Conservation (phyloP, 345 rosid species). For the Trapa bicornis region DNA sequence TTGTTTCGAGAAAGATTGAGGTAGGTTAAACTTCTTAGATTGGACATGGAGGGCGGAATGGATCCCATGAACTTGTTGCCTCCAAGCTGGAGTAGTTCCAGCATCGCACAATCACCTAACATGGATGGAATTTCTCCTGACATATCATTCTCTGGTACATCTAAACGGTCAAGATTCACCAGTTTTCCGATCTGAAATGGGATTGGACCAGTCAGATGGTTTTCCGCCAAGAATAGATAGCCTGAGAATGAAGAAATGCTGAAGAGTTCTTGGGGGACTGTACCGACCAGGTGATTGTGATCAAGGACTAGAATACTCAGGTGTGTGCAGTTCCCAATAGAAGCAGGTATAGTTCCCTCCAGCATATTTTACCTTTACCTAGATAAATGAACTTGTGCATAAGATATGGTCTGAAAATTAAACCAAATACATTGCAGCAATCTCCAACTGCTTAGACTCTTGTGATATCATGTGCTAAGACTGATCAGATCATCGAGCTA, state of each 20-base stretch:
- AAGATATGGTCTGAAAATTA: not conserved
- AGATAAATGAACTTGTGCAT: conserved; percentile 8
- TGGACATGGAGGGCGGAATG: conserved; percentile 5
- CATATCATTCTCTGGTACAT: conserved; percentile 1
- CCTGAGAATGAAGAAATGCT: not conserved
- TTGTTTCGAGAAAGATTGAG: conserved; percentile 7
- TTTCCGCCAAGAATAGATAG: not conserved
- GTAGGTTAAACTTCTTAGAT: not conserved
- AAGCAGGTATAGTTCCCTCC: conserved; percentile 2
- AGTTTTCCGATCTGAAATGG: not conserved
- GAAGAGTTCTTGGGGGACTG: not conserved
- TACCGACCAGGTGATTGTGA: conserved; percentile 2
- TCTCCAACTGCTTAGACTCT: not conserved
- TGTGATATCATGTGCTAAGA: too few relatives aligned
- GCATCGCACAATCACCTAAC: not conserved
- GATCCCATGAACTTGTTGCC: not conserved
- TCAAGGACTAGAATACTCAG: not conserved
- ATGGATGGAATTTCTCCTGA: conserved; percentile 4
- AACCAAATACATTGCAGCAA: too few relatives aligned
- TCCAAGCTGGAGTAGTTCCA: not conserved
- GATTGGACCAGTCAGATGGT: not conserved
- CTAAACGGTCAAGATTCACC: not conserved
- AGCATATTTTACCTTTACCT: conserved; percentile 98
- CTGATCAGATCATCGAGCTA: not conserved
- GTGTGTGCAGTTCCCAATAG: conserved; percentile 4